Base-by-base conservation (phyloP, 768 basidiomycete species). In the Collybia mongolica region DNA sequence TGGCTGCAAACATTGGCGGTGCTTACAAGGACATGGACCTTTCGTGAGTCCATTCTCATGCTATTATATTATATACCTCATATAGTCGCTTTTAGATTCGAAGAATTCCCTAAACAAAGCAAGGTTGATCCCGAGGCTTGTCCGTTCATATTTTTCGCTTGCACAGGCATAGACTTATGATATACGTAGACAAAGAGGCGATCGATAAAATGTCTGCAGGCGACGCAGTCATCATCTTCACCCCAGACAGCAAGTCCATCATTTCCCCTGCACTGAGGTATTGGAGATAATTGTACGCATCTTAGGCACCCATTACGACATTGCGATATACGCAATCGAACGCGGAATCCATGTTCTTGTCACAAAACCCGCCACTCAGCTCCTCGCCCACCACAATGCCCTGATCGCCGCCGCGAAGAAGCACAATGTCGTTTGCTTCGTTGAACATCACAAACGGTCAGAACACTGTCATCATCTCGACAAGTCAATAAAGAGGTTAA, bases 361-460 rank as follows among this genome's bases (percentile, higher is more conserved):
- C 53, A 97, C 94, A 39, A 97, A 96, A 67, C 94, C 94, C 2
- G 94, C 93, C 3, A 93, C 91, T 0, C 86, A 96, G 61, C 75
- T 90, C 15, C 78, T 97, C 48, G 76, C 82, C 45, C 86, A 97
- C 64, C 94, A 97, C 68, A 83, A 81, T 53, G 79, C 80, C 24
- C 77, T 96, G 43, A 83, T 93, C 54, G 75, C 78, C 32, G 81
- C 89, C 9, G 90, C 94, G 26, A 81, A 76, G 58, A 81, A 88
- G 67, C 78, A 93, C 63, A 84, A 86, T 42, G 85, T 95, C 17
- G 78, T 92, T 2, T 93, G 90, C 68, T 93, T 90, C 64, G 93
- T 96, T n/a, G 94, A 97, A 65, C 92, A 96, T 62, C 91, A 93
- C 72, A 93, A 93, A 65, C 82, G 90, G 86, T 83, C 57, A 58